A percentile compares a stretch with the other conserved stretches of the same genome.
These are phyloP conservation scores for Moesziomyces sp. DNA, from an alignment of 1,284 basidiomycete genomes.

Conservation along the genomic window DNA sequence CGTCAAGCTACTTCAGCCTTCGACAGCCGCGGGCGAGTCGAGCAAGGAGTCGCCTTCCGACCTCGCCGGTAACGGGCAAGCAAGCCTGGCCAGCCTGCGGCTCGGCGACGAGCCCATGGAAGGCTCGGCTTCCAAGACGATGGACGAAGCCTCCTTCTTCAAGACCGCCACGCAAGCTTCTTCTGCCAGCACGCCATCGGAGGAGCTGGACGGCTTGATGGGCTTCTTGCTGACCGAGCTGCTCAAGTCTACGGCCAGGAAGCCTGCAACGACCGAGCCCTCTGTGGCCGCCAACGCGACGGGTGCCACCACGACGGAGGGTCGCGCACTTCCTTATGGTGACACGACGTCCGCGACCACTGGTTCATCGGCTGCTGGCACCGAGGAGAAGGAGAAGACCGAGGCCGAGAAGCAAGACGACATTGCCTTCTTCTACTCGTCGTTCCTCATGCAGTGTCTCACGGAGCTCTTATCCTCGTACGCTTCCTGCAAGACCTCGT, in stretches of 20 bases:
- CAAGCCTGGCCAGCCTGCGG: constrained; percentile 44
- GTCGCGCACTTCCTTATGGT: neutral
- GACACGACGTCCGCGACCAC: neutral
- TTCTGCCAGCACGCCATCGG: constrained; percentile 15
- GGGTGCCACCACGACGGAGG: neutral
- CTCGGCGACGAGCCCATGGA: constrained; percentile 75
- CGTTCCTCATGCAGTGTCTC: constrained; percentile 89
- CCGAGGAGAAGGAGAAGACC: constrained; percentile 14
- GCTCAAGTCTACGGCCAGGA: constrained; percentile 69
- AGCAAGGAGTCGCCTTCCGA: constrained; percentile 42
- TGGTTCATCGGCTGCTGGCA: neutral
- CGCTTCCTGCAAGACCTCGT: constrained; percentile 86
- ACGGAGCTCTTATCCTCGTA: constrained; percentile 95
- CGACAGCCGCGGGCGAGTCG: constrained; percentile 5
- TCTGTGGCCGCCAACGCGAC: constrained; percentile 1
- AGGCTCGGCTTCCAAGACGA: constrained; percentile 38
- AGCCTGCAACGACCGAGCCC: neutral
- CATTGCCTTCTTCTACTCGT: constrained; percentile 75
- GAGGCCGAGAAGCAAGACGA: constrained; percentile 45
- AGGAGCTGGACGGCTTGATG: constrained; percentile 73
- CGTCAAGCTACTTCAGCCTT: constrained; percentile 34
- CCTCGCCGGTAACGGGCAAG: constrained; percentile 45
- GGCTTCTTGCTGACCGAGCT: constrained; percentile 81
- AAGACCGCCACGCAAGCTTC: constrained; percentile 15
- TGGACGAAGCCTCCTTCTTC: constrained; percentile 39